Conservation (phyloP, 176 grass and related monocot species). For the Eragrostis nindensis region DNA sequence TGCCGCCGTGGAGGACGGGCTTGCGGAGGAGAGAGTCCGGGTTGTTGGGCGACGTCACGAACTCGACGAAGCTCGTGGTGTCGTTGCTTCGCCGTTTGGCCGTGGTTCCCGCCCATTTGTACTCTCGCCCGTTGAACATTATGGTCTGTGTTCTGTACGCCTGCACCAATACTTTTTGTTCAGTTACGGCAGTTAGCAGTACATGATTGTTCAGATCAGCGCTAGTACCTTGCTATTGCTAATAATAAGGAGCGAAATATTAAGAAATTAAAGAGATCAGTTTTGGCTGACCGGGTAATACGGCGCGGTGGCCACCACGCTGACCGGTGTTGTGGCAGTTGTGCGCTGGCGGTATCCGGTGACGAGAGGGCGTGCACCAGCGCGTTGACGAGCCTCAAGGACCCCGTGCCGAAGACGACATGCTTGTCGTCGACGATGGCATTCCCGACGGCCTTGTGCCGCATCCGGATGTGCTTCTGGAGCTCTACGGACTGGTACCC, state of each 20-base stretch:
- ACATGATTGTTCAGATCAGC: too few species aligned
- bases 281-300: constrained; percentile 43
- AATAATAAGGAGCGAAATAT: too few species aligned
- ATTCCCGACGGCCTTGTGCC: constrained; percentile 65
- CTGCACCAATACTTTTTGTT: constrained; percentile 17
- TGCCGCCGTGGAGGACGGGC: constrained; percentile 48
- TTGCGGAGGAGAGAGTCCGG: constrained; percentile 47
- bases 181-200: too few species aligned
- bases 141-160: constrained; percentile 30
- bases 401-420: constrained; percentile 53
- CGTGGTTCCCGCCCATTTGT: constrained; percentile 50
- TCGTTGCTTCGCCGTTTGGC: constrained; percentile 39
- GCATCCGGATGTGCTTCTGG: constrained; percentile 50
- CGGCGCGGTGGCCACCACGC: constrained; percentile 58
- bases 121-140: constrained; percentile 52
- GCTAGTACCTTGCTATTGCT: too few species aligned
- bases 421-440: constrained; percentile 59
- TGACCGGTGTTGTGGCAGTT: constrained; percentile 31
- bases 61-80: constrained; percentile 60
- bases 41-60: constrained; percentile 80
- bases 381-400: constrained; percentile 64
- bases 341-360: constrained; percentile 12
- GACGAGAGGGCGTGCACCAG: constrained; percentile 63
- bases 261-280: too few species aligned
- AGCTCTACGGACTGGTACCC: constrained; percentile 60